These are phyloP conservation scores for Trichoderma gamsii DNA, from an alignment of 495 filamentous ascomycete species.

Conservation along the genomic window DNA sequence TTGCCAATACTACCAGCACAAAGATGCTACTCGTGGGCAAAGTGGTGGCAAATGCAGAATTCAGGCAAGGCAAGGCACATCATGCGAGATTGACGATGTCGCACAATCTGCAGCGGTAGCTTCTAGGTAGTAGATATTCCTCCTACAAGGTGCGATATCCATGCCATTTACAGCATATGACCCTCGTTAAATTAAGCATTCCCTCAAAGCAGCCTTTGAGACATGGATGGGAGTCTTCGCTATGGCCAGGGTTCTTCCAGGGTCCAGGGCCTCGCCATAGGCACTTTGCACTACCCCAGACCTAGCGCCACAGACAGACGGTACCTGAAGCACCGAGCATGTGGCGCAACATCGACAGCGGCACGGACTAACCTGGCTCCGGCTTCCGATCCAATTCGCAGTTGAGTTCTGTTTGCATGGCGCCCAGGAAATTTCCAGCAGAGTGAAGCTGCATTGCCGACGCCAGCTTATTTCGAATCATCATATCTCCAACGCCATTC, in stretches of 20 bases:
- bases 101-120: too few species aligned
- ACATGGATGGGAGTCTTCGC: too few species aligned
- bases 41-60: background rate
- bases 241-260: too few species aligned
- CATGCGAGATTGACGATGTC: too few species aligned
- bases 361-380: background rate
- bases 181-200: too few species aligned
- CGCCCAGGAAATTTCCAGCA: conserved; percentile 8
- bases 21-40: background rate
- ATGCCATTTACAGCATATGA: too few species aligned
- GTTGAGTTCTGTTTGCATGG: background rate
- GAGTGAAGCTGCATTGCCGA: background rate
- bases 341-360: conserved; percentile 2
- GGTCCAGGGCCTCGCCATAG: background rate
- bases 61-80: too few species aligned
- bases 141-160: too few species aligned
- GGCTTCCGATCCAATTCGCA: background rate
- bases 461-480: background rate
- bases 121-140: too few species aligned
- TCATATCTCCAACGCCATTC: background rate
- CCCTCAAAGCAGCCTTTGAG: too few species aligned
- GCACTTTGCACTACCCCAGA: background rate
- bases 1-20: background rate
- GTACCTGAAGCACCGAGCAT: background rate
- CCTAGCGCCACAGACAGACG: background rate